Conservation (phyloP, 495 filamentous ascomycete genomes). For the Podospora fimiseda region DNA sequence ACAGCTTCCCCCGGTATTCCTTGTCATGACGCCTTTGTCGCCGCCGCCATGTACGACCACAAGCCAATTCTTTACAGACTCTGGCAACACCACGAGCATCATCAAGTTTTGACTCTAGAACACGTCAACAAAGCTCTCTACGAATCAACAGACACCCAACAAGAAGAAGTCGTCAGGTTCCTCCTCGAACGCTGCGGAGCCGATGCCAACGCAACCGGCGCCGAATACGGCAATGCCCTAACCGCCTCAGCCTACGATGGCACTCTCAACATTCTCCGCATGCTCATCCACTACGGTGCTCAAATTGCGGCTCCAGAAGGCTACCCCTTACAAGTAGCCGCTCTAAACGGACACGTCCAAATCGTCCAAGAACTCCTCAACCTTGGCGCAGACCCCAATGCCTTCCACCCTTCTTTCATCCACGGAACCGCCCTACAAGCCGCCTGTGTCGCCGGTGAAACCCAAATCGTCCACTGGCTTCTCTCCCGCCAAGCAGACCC, state of each 20-base stretch:
- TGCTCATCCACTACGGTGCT: conserved; percentile 6
- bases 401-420: neutral
- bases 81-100: neutral
- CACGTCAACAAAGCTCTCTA: conserved; percentile 6
- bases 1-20: conserved; percentile 1
- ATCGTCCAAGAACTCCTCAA: conserved; percentile 2
- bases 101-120: neutral
- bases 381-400: conserved; percentile 6
- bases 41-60: conserved; percentile 6
- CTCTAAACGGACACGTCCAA: conserved; percentile 10
- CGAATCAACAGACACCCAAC: conserved; percentile 8
- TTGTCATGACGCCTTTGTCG: conserved; percentile 4
- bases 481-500: conserved; percentile 4
- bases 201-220: conserved; percentile 4
- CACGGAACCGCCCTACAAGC: conserved; percentile 10
- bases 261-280: conserved; percentile 4
- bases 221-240: conserved; percentile 11
- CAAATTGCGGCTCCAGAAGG: conserved; percentile 8
- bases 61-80: neutral
- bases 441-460: conserved; percentile 6
- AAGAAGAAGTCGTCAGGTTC: conserved; percentile 1
- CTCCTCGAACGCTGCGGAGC: conserved; percentile 7
- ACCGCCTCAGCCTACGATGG: conserved; percentile 10
- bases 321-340: conserved; percentile 9
- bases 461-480: neutral